Evolutionary conservation across 805 yeast species (phyloP).

Genomic region (Wickerhamomyces sydowiorum): DNA sequence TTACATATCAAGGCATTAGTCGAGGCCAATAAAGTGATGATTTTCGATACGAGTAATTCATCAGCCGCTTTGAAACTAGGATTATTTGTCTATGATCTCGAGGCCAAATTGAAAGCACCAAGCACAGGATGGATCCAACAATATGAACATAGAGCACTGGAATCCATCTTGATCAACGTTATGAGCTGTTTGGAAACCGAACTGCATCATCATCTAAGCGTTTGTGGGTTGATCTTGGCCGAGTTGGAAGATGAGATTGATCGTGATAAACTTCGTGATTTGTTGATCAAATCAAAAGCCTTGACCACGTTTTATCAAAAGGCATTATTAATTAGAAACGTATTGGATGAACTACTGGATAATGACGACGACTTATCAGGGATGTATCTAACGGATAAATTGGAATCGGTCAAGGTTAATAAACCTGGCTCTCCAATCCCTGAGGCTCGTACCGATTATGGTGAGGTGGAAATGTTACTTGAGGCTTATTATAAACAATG

Average conservation of each 20-base stretch:
- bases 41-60: constrained; percentile 61
- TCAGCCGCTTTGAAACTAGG: constrained; percentile 68
- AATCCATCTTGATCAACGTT: constrained; percentile 75
- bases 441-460: constrained; percentile 34
- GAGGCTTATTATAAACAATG: constrained; percentile 89
- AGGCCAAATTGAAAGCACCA: constrained; percentile 53
- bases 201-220: constrained; percentile 47
- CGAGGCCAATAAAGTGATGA: constrained; percentile 70
- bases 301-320: constrained; percentile 72
- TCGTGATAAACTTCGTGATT: constrained; percentile 64
- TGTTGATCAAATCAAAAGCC: constrained; percentile 67
- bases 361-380: constrained; percentile 79
- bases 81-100: constrained; percentile 78
- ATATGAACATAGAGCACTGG: constrained; percentile 81
- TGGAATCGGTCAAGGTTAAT: constrained; percentile 9
- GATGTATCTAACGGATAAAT: constrained; percentile 61
- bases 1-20: constrained; percentile 86
- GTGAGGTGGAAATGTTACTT: constrained; percentile 79
- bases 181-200: constrained; percentile 77
- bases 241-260: constrained; percentile 78
- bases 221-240: constrained; percentile 57
- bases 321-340: constrained; percentile 68
- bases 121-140: constrained; percentile 35
- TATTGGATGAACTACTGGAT: constrained; percentile 77
- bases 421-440: constrained; percentile 1